A percentile compares a stretch with the other conserved stretches of the same genome.
phyloP scores from a whole-genome alignment of 345 rosid species.

The Brassica napus region Da-Ae NC_063449.1:13035001-13035500 shows the following conservation, averaged over 20 bases:
- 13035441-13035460: too few relatives aligned
- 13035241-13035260: neutral
- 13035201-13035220: neutral
- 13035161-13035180: neutral
- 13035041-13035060: too few relatives aligned
- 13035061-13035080: too few relatives aligned
- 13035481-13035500: too few relatives aligned
- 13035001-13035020: too few relatives aligned
- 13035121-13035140: neutral
- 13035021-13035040: too few relatives aligned
- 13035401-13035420: too few relatives aligned
- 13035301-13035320: neutral
- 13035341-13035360: neutral
- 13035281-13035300: neutral
- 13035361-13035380: neutral
- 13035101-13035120: neutral
- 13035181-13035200: neutral
- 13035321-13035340: neutral
- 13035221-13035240: neutral
- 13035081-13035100: neutral
- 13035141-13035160: neutral
- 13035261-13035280: neutral
- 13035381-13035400: too few relatives aligned
- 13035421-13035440: too few relatives aligned
- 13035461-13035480: too few relatives aligned